Evolutionary conservation across 2,329 filamentous ascomycete species (phyloP).

Genomic region (Sodiomyces alkalinus): DNA sequence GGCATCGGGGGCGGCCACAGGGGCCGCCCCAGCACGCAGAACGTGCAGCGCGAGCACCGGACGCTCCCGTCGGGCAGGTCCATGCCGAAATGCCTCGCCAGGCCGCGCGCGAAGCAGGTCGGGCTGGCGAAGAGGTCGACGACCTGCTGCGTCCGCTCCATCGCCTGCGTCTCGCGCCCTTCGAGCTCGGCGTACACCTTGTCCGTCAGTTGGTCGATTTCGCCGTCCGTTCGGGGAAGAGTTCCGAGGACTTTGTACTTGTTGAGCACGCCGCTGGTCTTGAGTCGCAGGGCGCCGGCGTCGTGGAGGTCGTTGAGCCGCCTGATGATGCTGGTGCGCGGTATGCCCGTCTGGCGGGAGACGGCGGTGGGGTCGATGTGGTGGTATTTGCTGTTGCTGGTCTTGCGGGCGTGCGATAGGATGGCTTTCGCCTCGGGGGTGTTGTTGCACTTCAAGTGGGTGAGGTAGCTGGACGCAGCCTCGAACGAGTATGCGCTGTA

Average conservation of each 20-base stretch:
- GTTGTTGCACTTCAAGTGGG: constrained; percentile 17
- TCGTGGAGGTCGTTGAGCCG: constrained; percentile 41
- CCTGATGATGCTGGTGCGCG: constrained; percentile 31
- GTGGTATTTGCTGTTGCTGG: constrained; percentile 24
- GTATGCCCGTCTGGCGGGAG: constrained; percentile 15
- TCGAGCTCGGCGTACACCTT: constrained; percentile 34
- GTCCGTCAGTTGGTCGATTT: constrained; percentile 28
- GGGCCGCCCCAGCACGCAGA: constrained; percentile 21
- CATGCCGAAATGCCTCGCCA: constrained; percentile 45
- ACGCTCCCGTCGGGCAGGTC: constrained; percentile 22
- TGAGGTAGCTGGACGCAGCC: constrained; percentile 16
- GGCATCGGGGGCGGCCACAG: constrained; percentile 23
- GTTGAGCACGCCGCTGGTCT: constrained; percentile 33
- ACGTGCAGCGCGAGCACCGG: constrained; percentile 41
- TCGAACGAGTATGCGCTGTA: constrained; percentile 41
- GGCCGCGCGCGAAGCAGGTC: constrained; percentile 32
- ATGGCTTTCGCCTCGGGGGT: constrained; percentile 29
- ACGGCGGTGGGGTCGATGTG: constrained; percentile 32
- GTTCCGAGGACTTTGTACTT: constrained; percentile 33
- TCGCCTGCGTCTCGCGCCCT: constrained; percentile 34
- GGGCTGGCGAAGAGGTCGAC: constrained; percentile 35
- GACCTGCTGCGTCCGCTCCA: constrained; percentile 33
- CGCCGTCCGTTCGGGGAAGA: constrained; percentile 24
- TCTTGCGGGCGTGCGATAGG: constrained; percentile 19
- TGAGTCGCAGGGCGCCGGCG: constrained; percentile 30